Base-by-base conservation (phyloP, 331 rosid genomes). In the Arachis monticola region DNA sequence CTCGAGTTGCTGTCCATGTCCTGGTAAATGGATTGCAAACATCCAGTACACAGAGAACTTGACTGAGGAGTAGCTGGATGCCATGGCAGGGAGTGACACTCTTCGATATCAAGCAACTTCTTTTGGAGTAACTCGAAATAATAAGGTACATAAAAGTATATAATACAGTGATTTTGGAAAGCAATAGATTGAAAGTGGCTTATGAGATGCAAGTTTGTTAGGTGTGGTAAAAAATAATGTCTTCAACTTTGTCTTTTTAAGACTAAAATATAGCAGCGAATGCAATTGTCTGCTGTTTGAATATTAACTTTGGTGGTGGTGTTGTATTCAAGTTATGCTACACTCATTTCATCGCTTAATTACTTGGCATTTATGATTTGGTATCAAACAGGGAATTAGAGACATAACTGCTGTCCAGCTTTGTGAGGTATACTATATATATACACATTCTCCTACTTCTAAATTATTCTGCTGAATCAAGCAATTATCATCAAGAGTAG, bases 11-110 rank as follows among this genome's bases (percentile, higher is more conserved):
- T 17, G 22, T 17, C 22, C 22, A 17, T 17, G 22, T 17, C 22
- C 22, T 17, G 22, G 22, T 17, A 17, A 17, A 17, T 17, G 22
- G 22, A 17, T 17, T 17, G 98, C 98, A 85, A 95, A 95, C 80
- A 93, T 95, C 81, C 99, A 95, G 77, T 92, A 87, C 86, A 95
- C 99, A 0, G 98, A 95, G 84, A 90, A 95, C 80, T 84, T 95
- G 77, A 95, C 99, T 50, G 99, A 90, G 84, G 99, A 92, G 44
- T 98, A 95, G 87, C 85, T 95, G 82, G 99, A 95, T 84, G 86
- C 98, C 44, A 95, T 92, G 98, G 99, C 99, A 6, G 98, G 99
- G 79, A 85, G 99, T 80, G 99, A 92, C 84, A 90, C 99, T 38
- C 97, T 95, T 42, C 92, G 96, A 58, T 92, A 88, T 77, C 98